Evolutionary conservation across 208 protist genomes (phyloP).

Genomic region (Acanthamoeba castellanii): DNA sequence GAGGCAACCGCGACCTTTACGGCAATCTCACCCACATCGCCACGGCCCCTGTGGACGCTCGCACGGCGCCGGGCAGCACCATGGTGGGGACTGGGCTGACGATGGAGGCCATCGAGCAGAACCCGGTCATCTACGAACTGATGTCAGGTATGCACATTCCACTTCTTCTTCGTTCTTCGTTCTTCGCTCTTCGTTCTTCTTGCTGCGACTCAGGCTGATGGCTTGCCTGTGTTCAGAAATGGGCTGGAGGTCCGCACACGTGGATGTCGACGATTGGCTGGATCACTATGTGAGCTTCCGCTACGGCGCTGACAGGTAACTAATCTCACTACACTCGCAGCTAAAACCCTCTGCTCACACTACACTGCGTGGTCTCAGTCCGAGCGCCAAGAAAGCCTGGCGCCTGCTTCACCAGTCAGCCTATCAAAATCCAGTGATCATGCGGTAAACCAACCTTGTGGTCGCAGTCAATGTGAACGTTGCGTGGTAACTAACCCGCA

Average conservation of each 20-base stretch:
- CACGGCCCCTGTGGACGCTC: conserved; percentile 67
- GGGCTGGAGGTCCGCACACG: conserved; percentile 75
- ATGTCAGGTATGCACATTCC: conserved; percentile 60
- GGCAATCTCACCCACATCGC: conserved; percentile 80
- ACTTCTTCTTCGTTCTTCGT: no score
- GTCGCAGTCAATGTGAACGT: no score
- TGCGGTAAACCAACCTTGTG: background rate
- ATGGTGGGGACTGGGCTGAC: conserved; percentile 88
- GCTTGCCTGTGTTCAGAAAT: conserved; percentile 69
- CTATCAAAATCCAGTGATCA: conserved; percentile 28
- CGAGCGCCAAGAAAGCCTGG: conserved; percentile 45
- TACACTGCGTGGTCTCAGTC: background rate
- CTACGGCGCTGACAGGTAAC: conserved; percentile 75
- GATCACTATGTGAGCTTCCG: conserved; percentile 70
- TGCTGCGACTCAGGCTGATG: background rate
- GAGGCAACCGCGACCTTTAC: conserved; percentile 85
- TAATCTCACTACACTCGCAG: background rate
- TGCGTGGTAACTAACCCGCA: no score
- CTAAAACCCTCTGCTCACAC: background rate
- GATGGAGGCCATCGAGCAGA: conserved; percentile 88
- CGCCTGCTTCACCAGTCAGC: conserved; percentile 34
- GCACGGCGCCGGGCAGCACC: conserved; percentile 50
- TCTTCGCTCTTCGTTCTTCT: background rate
- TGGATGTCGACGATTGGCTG: conserved; percentile 75
- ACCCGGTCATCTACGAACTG: conserved; percentile 86